These are phyloP conservation scores for Ustilago hordei DNA, from an alignment of 1,284 basidiomycete species.

Conservation along the genomic window DNA sequence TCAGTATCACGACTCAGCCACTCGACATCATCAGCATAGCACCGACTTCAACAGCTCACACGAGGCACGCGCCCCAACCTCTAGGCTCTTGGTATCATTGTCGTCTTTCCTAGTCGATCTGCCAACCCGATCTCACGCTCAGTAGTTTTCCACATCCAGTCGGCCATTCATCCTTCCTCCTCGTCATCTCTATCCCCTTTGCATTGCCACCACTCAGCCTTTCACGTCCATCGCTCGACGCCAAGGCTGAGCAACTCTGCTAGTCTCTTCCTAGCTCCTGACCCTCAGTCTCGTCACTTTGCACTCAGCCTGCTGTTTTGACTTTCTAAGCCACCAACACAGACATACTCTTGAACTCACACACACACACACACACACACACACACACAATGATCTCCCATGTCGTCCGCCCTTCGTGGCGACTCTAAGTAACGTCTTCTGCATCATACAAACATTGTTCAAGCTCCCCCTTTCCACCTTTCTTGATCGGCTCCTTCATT, in stretches of 20 bases:
- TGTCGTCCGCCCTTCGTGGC: slow-evolving; percentile 45
- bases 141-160: slow-evolving; percentile 8
- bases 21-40: slow-evolving; percentile 14
- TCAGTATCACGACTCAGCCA: slow-evolving; percentile 9
- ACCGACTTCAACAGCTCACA: background rate
- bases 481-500: slow-evolving; percentile 9
- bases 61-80: background rate
- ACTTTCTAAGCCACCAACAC: background rate
- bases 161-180: background rate
- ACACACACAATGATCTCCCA: slow-evolving; percentile 21
- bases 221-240: background rate
- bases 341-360: background rate
- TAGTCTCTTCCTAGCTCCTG: slow-evolving; percentile 2
- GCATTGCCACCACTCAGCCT: slow-evolving; percentile 12
- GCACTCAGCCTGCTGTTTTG: slow-evolving; percentile 1
- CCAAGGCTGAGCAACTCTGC: slow-evolving; percentile 19
- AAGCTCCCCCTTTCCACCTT: slow-evolving; percentile 23
- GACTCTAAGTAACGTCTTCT: slow-evolving; percentile 38
- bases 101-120: background rate
- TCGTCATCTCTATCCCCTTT: background rate
- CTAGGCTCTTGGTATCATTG: background rate
- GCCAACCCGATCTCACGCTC: slow-evolving; percentile 10
- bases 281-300: slow-evolving; percentile 2
- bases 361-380: slow-evolving; percentile 2
- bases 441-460: slow-evolving; percentile 24